Conservation (phyloP, 352 stramenopile genomes). For the Achlya hypogyna region DNA sequence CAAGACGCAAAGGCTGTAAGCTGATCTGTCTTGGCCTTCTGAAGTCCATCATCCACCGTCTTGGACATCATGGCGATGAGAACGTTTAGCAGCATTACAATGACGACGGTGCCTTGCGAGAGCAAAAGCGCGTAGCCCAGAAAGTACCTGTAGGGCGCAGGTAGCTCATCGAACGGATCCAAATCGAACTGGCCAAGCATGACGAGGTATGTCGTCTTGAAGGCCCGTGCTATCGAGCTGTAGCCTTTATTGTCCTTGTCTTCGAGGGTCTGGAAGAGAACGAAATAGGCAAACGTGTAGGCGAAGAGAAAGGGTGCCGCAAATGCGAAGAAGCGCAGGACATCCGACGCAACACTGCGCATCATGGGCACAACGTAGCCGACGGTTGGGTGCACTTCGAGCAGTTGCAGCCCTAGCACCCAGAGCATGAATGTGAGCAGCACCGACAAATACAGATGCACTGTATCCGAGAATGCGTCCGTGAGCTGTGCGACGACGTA, state of each 20-base stretch:
- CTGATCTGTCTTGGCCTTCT: not conserved
- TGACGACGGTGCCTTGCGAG: not conserved
- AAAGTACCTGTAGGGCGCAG: not conserved
- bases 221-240: not conserved
- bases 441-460: too few species aligned
- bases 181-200: not conserved
- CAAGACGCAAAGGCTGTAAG: not conserved
- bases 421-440: not conserved
- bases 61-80: conserved; percentile 16
- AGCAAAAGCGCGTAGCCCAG: not conserved
- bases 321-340: not conserved
- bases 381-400: not conserved
- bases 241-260: not conserved
- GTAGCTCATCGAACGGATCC: not conserved
- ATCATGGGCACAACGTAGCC: not conserved
- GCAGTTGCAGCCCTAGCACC: not conserved
- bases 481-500: too few species aligned
- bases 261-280: not conserved
- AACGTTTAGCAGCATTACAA: conserved; percentile 8
- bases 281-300: not conserved
- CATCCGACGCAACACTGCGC: not conserved
- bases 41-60: not conserved
- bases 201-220: not conserved
- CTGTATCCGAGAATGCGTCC: too few species aligned
- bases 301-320: not conserved